Percentiles rank a stretch among this genome's conserved stretches.
Conservation (phyloP, 2,329 filamentous ascomycete genomes). For the Penicillium freii region DNA sequence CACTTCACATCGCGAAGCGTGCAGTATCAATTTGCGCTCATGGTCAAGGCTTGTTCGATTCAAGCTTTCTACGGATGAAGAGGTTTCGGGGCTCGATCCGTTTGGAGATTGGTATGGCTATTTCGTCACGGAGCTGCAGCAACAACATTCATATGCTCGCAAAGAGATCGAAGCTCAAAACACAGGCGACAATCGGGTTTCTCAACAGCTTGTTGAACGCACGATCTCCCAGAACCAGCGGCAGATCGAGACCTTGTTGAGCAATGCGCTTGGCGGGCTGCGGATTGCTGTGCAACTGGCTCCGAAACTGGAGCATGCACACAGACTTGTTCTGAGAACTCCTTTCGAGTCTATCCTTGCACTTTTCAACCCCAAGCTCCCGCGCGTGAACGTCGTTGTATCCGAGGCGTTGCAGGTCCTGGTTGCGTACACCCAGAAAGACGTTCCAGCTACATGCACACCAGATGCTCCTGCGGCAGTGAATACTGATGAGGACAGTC, state of each 20-base stretch:
- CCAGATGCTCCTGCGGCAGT: conserved; percentile 20
- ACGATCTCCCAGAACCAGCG: conserved; percentile 58
- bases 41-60: conserved; percentile 59
- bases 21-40: conserved; percentile 56
- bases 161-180: conserved; percentile 58
- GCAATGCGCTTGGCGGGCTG: conserved; percentile 53
- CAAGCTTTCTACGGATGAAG: conserved; percentile 55
- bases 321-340: conserved; percentile 44
- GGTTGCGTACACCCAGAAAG: conserved; percentile 41
- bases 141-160: conserved; percentile 56
- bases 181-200: conserved; percentile 41
- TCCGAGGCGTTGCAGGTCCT: conserved; percentile 52
- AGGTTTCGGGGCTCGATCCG: conserved; percentile 43
- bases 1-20: conserved; percentile 59
- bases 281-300: conserved; percentile 48
- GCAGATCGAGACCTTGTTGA: conserved; percentile 55
- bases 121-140: conserved; percentile 53
- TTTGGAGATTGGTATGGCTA: conserved; percentile 57
- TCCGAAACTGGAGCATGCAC: conserved; percentile 41
- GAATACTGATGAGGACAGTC: conserved; percentile 57
- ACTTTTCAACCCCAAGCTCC: conserved; percentile 52
- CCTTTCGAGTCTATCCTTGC: conserved; percentile 49
- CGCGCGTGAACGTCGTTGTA: conserved; percentile 47
- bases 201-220: conserved; percentile 49
- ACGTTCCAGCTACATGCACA: conserved; percentile 20